Conservation (phyloP, 345 rosid genomes). For the Melaleuca alternifolia region DNA sequence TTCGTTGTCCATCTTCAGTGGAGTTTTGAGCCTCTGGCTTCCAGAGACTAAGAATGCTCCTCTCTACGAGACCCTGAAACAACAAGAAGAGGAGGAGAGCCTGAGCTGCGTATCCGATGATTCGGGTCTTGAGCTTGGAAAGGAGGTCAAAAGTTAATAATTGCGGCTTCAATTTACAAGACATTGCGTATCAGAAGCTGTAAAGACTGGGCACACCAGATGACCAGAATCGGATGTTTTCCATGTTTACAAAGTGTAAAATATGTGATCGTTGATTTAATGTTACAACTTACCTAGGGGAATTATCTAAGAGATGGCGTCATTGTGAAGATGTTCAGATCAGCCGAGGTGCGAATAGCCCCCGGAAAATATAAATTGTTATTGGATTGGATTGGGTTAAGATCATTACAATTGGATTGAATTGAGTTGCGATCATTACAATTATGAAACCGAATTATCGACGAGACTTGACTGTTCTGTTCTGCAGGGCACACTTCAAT, state of each 20-base stretch:
- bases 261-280: background rate
- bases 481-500: background rate
- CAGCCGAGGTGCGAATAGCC: background rate
- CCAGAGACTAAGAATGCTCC: constrained; percentile 59
- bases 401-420: background rate
- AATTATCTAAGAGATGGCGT: background rate
- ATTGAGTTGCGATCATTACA: background rate
- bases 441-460: background rate
- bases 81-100: constrained; percentile 38
- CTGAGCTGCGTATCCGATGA: background rate
- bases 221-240: background rate
- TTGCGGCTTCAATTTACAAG: background rate
- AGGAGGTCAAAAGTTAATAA: background rate
- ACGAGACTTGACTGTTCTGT: background rate
- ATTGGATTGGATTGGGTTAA: background rate
- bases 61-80: constrained; percentile 50
- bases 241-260: background rate
- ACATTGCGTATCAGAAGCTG: background rate
- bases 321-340: background rate
- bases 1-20: constrained; percentile 35
- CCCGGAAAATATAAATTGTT: background rate
- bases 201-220: background rate
- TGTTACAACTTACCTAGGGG: background rate
- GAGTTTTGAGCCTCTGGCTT: constrained; percentile 41
- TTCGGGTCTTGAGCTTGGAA: constrained; percentile 5